These are phyloP conservation scores for Colletotrichum tamarilloi DNA, from an alignment of 2,329 filamentous ascomycete genomes.

Conservation along the genomic window DNA sequence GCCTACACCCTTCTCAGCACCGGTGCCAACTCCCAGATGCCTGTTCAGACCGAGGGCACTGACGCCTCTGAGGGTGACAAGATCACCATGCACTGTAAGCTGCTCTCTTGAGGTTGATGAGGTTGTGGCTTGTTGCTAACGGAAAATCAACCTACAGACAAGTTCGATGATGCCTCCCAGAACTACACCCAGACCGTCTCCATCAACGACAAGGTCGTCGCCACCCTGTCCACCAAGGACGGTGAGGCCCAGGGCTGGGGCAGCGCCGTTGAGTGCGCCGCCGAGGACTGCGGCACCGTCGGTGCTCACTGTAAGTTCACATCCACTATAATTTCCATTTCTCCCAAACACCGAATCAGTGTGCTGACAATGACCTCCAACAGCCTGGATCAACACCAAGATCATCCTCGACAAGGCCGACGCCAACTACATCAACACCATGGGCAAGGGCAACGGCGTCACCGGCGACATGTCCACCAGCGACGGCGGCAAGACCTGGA, in stretches of 20 bases:
- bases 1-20: slow-evolving; percentile 54
- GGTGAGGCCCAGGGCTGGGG: slow-evolving; percentile 56
- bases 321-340: no score
- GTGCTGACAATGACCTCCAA: neutral
- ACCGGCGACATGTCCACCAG: slow-evolving; percentile 27
- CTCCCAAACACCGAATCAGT: no score
- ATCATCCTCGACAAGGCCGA: slow-evolving; percentile 32
- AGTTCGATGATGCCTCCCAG: slow-evolving; percentile 25
- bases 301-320: slow-evolving; percentile 21
- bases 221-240: slow-evolving; percentile 56
- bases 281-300: slow-evolving; percentile 76
- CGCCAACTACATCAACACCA: slow-evolving; percentile 28
- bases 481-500: slow-evolving; percentile 32
- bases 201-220: slow-evolving; percentile 43
- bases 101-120: accelerated
- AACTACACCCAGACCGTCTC: slow-evolving; percentile 33
- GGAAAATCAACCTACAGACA: neutral
- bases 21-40: slow-evolving; percentile 32
- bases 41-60: slow-evolving; percentile 26
- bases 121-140: neutral
- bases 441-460: slow-evolving; percentile 29
- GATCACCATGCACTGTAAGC: slow-evolving; percentile 33
- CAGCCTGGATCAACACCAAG: slow-evolving; percentile 32
- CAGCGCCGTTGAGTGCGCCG: slow-evolving; percentile 69
- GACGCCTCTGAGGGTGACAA: slow-evolving; percentile 20